phyloP scores from a whole-genome alignment of 257 asterid species.

The Apocynum venetum region DNA sequence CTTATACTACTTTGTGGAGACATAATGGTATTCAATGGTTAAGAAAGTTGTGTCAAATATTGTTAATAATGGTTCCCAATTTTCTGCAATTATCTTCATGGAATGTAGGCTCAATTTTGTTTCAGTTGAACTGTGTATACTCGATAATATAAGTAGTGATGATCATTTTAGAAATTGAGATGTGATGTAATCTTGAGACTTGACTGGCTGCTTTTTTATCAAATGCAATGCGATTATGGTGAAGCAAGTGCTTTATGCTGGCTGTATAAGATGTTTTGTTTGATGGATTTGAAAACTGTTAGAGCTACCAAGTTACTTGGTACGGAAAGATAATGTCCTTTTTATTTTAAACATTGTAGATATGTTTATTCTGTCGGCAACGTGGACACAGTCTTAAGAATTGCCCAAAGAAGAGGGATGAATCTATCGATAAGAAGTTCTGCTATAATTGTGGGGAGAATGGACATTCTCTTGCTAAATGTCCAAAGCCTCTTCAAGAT shows the following conservation, averaged over 20 bases:
- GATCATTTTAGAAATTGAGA: neutral
- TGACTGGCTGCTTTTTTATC: neutral
- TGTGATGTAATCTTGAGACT: neutral
- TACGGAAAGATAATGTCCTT: neutral
- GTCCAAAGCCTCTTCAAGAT: slow-evolving; percentile 78
- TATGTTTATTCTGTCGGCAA: slow-evolving; percentile 71
- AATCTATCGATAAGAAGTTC: slow-evolving; percentile 44
- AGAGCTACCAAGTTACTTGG: neutral
- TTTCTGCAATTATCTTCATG: neutral
- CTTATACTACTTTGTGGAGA: neutral
- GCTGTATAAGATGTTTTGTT: neutral
- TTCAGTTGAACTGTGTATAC: neutral
- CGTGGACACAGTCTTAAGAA: slow-evolving; percentile 89
- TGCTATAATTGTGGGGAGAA: slow-evolving; percentile 89
- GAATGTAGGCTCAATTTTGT: neutral
- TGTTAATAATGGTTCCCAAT: neutral
- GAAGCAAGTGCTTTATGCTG: neutral
- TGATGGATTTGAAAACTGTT: neutral
- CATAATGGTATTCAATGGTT: neutral
- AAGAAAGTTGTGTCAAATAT: neutral
- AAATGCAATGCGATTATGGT: neutral
- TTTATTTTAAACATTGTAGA: slow-evolving; percentile 38
- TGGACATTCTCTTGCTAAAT: slow-evolving; percentile 71
- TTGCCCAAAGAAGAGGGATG: slow-evolving; percentile 61
- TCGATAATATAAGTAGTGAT: neutral